Percentiles rank a stretch among this genome's conserved stretches.
Conservation (phyloP, 768 basidiomycete genomes). For the Boletus rubescentipes region DNA sequence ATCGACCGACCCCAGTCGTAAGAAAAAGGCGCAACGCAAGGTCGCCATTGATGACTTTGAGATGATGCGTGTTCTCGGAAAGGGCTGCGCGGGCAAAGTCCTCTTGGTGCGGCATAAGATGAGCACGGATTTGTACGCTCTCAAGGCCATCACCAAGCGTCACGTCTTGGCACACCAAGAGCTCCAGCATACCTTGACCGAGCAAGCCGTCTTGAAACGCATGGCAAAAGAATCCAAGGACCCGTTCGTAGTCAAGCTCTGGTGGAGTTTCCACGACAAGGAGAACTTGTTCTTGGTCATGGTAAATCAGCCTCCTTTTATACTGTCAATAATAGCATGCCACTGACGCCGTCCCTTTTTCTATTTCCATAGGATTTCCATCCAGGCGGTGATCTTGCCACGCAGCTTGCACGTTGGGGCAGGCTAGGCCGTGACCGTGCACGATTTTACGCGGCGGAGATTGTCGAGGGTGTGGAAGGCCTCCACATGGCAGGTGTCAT, state of each 20-base stretch:
- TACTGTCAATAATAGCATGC: constrained; percentile 2
- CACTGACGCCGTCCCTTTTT: constrained; percentile 17
- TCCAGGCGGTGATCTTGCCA: constrained; percentile 94
- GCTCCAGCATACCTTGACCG: constrained; percentile 92
- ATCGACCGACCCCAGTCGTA: constrained; percentile 49
- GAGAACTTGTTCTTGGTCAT: constrained; percentile 97
- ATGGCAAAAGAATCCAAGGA: constrained; percentile 89
- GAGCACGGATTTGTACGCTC: constrained; percentile 73
- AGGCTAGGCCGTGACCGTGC: constrained; percentile 90
- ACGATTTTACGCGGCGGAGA: constrained; percentile 96
- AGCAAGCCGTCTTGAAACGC: constrained; percentile 91
- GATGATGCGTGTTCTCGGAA: constrained; percentile 94
- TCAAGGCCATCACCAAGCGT: constrained; percentile 98
- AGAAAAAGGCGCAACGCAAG: constrained; percentile 59
- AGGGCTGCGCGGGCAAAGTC: constrained; percentile 97
- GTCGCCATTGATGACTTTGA: constrained; percentile 91
- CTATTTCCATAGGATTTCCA: constrained; percentile 72
- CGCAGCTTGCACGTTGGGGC: constrained; percentile 95
- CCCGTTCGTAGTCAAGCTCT: constrained; percentile 93
- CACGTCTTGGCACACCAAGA: constrained; percentile 97
- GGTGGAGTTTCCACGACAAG: constrained; percentile 98
- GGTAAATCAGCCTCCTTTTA: constrained; percentile 43
- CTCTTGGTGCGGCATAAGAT: constrained; percentile 83
- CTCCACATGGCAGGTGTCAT: constrained; percentile 93
- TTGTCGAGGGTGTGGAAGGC: constrained; percentile 94